A percentile compares a stretch with the other conserved stretches of the same genome.
These are phyloP conservation scores for Syzygium oleosum DNA, from an alignment of 345 rosid species.

Conservation along the genomic window DNA sequence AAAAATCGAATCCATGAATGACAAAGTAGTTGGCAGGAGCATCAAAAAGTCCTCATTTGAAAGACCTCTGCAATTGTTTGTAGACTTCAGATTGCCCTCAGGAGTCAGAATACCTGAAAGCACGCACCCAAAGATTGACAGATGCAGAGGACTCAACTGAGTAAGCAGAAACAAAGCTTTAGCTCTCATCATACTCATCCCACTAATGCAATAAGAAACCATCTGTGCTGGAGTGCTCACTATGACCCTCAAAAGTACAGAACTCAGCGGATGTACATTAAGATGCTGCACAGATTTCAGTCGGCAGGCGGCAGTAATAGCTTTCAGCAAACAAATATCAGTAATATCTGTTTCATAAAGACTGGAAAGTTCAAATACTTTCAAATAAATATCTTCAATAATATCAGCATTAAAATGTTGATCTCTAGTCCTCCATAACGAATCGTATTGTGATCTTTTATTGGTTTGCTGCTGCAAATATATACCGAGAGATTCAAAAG, in stretches of 20 bases:
- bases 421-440: slow-evolving; percentile 46
- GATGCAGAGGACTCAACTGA: slow-evolving; percentile 68
- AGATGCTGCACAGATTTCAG: slow-evolving; percentile 20
- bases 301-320: slow-evolving; percentile 30
- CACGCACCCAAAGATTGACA: slow-evolving; percentile 53
- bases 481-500: slow-evolving; percentile 46
- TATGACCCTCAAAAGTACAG: slow-evolving; percentile 40
- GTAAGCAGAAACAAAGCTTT: slow-evolving; percentile 51
- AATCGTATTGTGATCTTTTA: slow-evolving; percentile 30
- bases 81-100: slow-evolving; percentile 3
- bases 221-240: slow-evolving; percentile 49
- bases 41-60: slow-evolving; percentile 47
- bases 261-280: slow-evolving; percentile 49
- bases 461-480: slow-evolving; percentile 43
- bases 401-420: slow-evolving; percentile 31
- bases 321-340: slow-evolving; percentile 61
- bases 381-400: slow-evolving; percentile 54
- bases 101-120: slow-evolving; percentile 23
- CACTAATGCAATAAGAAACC: slow-evolving; percentile 47
- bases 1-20: slow-evolving; percentile 36
- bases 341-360: slow-evolving; percentile 35
- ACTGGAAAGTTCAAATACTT: slow-evolving; percentile 45
- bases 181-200: slow-evolving; percentile 45
- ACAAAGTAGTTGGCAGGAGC: slow-evolving; percentile 70
- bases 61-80: slow-evolving; percentile 16